Conservation (phyloP, 2,329 filamentous ascomycete species). For the Colletotrichum sp. region DNA sequence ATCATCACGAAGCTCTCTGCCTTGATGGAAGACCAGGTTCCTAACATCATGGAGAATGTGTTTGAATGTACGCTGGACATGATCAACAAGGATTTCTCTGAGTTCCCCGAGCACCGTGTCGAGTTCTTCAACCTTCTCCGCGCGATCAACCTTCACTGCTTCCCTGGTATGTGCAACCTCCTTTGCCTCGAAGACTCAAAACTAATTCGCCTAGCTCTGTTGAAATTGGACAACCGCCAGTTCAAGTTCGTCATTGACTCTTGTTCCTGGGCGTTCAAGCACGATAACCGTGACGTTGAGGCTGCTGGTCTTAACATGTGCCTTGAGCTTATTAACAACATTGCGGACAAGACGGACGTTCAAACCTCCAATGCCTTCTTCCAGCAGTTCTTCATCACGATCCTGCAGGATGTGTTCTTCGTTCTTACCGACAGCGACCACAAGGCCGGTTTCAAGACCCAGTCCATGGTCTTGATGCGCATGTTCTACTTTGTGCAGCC, state of each 20-base stretch:
- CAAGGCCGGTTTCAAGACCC: slow-evolving; percentile 98
- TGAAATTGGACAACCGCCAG: slow-evolving; percentile 93
- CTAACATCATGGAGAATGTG: slow-evolving; percentile 96
- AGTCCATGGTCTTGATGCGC: slow-evolving; percentile 89
- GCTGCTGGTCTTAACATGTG: slow-evolving; percentile 98
- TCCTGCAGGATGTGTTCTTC: slow-evolving; percentile 97
- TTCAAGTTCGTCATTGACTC: slow-evolving; percentile 99
- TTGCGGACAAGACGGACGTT: slow-evolving; percentile 82
- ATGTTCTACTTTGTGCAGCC: slow-evolving; percentile 96
- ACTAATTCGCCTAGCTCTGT: slow-evolving; percentile 61
- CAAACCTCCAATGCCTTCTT: slow-evolving; percentile 94
- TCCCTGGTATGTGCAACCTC: slow-evolving; percentile 65
- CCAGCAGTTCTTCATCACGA: slow-evolving; percentile 95
- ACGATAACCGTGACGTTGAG: slow-evolving; percentile 98
- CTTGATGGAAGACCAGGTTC: slow-evolving; percentile 98
- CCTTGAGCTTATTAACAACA: slow-evolving; percentile 95
- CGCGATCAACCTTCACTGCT: slow-evolving; percentile 96
- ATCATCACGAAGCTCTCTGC: slow-evolving; percentile 95
- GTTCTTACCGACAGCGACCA: slow-evolving; percentile 97
- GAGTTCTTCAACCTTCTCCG: slow-evolving; percentile 98
- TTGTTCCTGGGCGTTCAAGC: slow-evolving; percentile 99
- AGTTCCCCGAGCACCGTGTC: slow-evolving; percentile 98
- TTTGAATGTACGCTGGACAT: slow-evolving; percentile 99
- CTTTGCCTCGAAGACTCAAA: background rate
- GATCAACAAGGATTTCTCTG: slow-evolving; percentile 99